A percentile compares a stretch with the other conserved stretches of the same genome.
Conservation (phyloP, 306 rosid genomes). For the Purshia tridentata region DNA sequence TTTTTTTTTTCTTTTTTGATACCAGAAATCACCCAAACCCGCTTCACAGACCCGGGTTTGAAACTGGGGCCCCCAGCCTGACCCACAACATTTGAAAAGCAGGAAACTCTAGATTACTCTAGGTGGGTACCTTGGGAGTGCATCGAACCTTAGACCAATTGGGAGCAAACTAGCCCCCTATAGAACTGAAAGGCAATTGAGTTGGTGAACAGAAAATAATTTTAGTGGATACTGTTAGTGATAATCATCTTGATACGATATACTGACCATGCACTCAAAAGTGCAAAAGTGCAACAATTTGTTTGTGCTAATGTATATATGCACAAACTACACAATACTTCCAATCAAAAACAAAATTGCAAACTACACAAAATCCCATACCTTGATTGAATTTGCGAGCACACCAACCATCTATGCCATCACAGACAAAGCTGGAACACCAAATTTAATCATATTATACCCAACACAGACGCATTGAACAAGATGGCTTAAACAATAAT, state of each 20-base stretch:
- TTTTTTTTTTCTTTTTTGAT: too few species aligned
- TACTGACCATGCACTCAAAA: not conserved
- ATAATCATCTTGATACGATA: not conserved
- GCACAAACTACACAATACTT: not conserved
- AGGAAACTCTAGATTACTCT: too few species aligned
- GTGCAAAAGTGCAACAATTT: not conserved
- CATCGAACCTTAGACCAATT: too few species aligned
- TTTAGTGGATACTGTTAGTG: not conserved
- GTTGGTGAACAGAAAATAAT: not conserved
- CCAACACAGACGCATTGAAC: slow-evolving; percentile 21
- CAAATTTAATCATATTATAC: slow-evolving; percentile 23
- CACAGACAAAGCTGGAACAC: slow-evolving; percentile 85
- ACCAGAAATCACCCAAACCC: too few species aligned
- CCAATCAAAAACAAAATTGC: not conserved
- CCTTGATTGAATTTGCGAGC: slow-evolving; percentile 99
- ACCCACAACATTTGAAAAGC: too few species aligned
- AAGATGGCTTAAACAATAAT: slow-evolving; percentile 1
- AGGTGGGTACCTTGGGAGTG: too few species aligned
- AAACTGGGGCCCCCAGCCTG: too few species aligned
- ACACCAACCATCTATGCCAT: slow-evolving; percentile 97
- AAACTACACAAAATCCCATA: slow-evolving; percentile 23
- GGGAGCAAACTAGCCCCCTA: too few species aligned
- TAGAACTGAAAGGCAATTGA: not conserved
- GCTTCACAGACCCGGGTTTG: too few species aligned
- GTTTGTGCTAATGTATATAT: not conserved